Percentiles rank a stretch among this genome's conserved stretches.
phyloP scores from a whole-genome alignment of 2,329 filamentous ascomycete species.

The Aureobasidium sp. region DNA sequence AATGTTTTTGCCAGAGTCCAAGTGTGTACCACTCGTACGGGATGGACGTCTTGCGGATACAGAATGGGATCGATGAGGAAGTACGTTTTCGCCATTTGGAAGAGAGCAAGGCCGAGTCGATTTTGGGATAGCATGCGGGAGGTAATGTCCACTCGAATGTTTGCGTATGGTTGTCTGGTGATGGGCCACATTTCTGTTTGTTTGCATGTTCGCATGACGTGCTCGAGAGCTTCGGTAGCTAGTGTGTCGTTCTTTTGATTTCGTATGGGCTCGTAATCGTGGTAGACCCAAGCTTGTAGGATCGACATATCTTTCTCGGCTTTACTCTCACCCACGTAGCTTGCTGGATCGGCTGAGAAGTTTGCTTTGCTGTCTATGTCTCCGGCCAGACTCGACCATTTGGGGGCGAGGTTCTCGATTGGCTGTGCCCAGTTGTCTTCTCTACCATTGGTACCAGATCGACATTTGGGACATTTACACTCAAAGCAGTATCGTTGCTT shows the following conservation, averaged over 20 bases:
- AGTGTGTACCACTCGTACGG: constrained; percentile 44
- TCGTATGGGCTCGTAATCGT: neutral
- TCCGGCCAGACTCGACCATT: constrained; percentile 17
- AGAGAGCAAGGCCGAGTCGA: constrained; percentile 26
- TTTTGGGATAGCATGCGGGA: constrained; percentile 36
- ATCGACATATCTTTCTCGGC: constrained; percentile 18
- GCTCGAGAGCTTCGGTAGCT: constrained; percentile 16
- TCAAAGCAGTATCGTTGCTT: constrained; percentile 48
- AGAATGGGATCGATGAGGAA: constrained; percentile 43
- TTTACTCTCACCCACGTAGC: neutral
- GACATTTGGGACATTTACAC: constrained; percentile 48
- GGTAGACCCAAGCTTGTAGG: constrained; percentile 20
- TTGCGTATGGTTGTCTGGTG: constrained; percentile 46
- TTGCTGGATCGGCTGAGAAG: neutral
- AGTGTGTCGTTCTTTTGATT: constrained; percentile 18
- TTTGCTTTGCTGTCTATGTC: constrained; percentile 16
- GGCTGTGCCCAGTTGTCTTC: constrained; percentile 35
- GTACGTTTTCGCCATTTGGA: constrained; percentile 43
- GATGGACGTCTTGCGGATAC: constrained; percentile 41
- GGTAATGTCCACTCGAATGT: constrained; percentile 46
- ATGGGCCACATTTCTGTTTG: constrained; percentile 36
- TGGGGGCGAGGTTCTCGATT: constrained; percentile 16
- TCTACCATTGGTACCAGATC: constrained; percentile 22
- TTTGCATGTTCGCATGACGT: constrained; percentile 21
- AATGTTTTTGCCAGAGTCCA: constrained; percentile 30